Base-by-base conservation (phyloP, 2,329 filamentous ascomycete genomes). In the Trichoderma breve region DNA sequence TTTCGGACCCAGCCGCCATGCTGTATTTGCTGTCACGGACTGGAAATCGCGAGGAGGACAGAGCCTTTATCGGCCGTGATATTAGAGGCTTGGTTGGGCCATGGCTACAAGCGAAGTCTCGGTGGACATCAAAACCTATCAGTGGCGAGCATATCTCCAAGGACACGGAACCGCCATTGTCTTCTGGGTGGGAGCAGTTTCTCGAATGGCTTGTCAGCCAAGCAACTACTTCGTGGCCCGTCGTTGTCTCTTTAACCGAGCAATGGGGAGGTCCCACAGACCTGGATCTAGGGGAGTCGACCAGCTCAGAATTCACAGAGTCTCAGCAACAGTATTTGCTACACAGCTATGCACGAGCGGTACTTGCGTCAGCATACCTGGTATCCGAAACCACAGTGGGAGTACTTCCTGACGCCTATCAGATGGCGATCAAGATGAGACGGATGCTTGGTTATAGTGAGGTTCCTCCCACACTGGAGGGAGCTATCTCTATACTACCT, bases 181-280 rank as follows among this genome's bases (percentile, higher is more conserved):
- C 88, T 80, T 79, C 86, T 55, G 91, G 90, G 8, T 95, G 92
- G 92, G 90, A 93, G 73, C 85, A 88, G 74, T 84, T 91, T 4
- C 88, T 92, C 67, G 84, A 87, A 70, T 95, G 92, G 92, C 84
- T 95, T 51, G 84, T 87, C 15, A 78, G 82, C 3, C 88, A 89
- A 73, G 89, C 92, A 1, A 83, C 84, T 4, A 84, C 83, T 24
- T 87, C 89, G 18, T 92, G 93, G 86, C 82, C 80, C 30, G 83
- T 90, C n/a, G 87, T 89, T n/a, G 84, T 90, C 36, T 84, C 85
- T 63, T 89, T 87, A 8, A 83, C 94, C 39, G 87, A 90, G 73
- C 87, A 92, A 74, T 95, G 92, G 92, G 89, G 91, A 76, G 93
- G 92, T 0, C 91, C 92, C 0, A 83, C 84, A 7, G 92, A 95